A percentile compares a stretch with the other conserved stretches of the same genome.
Evolutionary conservation across 352 stramenopile genomes (phyloP).

Genomic region (Blastocystis sp.): DNA sequence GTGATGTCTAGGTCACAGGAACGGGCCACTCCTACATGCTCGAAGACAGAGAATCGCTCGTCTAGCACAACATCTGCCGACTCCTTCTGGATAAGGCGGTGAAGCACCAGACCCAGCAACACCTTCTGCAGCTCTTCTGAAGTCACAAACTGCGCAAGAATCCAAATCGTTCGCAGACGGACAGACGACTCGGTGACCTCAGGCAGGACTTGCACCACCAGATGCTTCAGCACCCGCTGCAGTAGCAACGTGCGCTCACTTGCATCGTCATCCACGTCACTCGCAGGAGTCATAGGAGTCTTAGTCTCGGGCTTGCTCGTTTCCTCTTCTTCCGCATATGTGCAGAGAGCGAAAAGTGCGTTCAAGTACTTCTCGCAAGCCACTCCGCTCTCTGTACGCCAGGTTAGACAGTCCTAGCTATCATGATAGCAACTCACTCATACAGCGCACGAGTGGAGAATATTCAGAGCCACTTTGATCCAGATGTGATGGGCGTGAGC

Average conservation of each 20-base stretch:
- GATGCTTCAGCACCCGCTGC: conserved; percentile 37
- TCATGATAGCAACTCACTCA: neutral
- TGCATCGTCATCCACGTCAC: neutral
- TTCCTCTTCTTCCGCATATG: neutral
- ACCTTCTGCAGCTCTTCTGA: conserved; percentile 16
- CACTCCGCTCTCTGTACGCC: neutral
- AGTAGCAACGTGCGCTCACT: neutral
- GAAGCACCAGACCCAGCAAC: conserved; percentile 36
- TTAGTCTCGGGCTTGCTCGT: neutral
- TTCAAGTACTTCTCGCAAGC: conserved; percentile 33
- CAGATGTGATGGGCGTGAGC: neutral
- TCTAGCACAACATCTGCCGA: neutral
- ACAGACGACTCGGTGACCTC: neutral
- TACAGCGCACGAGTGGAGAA: conserved; percentile 8
- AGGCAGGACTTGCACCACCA: conserved; percentile 37
- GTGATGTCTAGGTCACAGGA: conserved; percentile 13
- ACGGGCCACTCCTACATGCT: conserved; percentile 17
- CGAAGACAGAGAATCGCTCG: neutral
- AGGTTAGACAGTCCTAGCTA: conserved; percentile 31
- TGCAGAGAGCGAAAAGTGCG: neutral
- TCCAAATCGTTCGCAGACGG: conserved; percentile 46
- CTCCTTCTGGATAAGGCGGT: neutral
- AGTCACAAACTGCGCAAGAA: conserved; percentile 46
- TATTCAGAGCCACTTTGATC: conserved; percentile 44
- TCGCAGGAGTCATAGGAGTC: neutral